A percentile compares a stretch with the other conserved stretches of the same genome.
These are phyloP conservation scores for Talaromyces marneffei DNA, from an alignment of 2,329 filamentous ascomycete genomes.

Conservation along the genomic window DNA sequence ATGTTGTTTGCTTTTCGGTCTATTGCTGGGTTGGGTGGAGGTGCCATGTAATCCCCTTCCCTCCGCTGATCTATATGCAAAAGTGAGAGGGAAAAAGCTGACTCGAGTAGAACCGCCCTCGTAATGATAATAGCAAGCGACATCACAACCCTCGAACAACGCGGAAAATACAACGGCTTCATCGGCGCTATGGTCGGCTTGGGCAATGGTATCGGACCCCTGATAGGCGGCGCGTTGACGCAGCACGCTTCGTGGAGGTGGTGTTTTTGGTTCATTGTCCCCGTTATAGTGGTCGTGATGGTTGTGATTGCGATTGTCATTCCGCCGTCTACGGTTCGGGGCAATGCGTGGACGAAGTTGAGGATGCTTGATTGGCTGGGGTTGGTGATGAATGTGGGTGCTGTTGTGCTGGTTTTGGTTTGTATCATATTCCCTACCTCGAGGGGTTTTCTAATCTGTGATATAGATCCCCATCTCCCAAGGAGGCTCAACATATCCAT, in stretches of 20 bases:
- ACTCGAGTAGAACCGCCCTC: slow-evolving; percentile 34
- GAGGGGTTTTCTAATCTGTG: neutral
- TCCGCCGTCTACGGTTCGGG: slow-evolving; percentile 3
- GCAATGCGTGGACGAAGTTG: slow-evolving; percentile 5
- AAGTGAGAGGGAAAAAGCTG: neutral
- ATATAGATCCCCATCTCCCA: slow-evolving; percentile 3
- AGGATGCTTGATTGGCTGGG: slow-evolving; percentile 12
- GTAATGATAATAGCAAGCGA: slow-evolving; percentile 54
- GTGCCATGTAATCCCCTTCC: slow-evolving; percentile 40
- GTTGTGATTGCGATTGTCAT: slow-evolving; percentile 6
- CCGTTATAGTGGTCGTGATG: slow-evolving; percentile 2
- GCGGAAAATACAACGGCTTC: slow-evolving; percentile 42
- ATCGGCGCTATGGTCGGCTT: slow-evolving; percentile 26
- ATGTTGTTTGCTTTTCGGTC: slow-evolving; percentile 54
- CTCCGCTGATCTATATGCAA: neutral
- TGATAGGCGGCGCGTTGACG: slow-evolving; percentile 28
- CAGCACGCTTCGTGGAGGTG: slow-evolving; percentile 28
- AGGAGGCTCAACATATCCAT: slow-evolving; percentile 10
- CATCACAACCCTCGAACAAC: slow-evolving; percentile 48
- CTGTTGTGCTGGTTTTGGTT: slow-evolving; percentile 9
- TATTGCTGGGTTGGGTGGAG: slow-evolving; percentile 50
- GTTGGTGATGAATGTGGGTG: slow-evolving; percentile 4
- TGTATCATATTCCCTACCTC: neutral
- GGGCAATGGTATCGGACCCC: slow-evolving; percentile 37
- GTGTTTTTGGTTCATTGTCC: slow-evolving; percentile 14